Base-by-base conservation (phyloP, 805 yeast species). In the Metschnikowia henanensis region DNA sequence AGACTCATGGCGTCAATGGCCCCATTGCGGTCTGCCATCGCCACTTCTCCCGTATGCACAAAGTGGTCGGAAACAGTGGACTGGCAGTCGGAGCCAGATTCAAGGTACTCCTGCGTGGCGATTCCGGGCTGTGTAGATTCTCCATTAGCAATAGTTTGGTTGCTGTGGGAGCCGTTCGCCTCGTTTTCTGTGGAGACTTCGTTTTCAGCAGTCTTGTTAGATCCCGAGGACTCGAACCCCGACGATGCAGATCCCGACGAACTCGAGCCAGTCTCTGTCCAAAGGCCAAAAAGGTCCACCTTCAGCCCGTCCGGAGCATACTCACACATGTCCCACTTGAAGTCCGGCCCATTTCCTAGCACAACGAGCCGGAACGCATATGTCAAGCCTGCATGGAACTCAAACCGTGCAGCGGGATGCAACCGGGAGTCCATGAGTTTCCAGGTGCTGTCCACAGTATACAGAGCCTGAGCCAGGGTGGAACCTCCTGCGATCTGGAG, bases 281-380 rank as follows among this genome's bases (percentile, higher is more conserved):
- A 39, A 10, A 39, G 21, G 3, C 30, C 30, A 10, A 40, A 23
- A 22, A 40, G 35, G 20, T 40, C 44, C 4, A 40, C 39, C 16
- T 28, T 16, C 8, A n/a, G 20, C 9, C 39, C 39, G 8, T 18
- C 12, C 6, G 39, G 26, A 6, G 15, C 39, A 17, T 18, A 22
- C 23, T 17, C 30, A n/a, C 10, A 13, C 12, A 40, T 21, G 20
- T 30, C 30, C 39, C 39, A 35, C 10, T 6, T 8, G 22, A 35
- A 29, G 23, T 40, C 35, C 16, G 26, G 21, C 7, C 16, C 35
- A 9, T 21, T 35, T 9, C 39, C 44, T 10, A 29, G 26, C 15
- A 40, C 39, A 9, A 40, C 44, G 13, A 40, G n/a, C 16, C 44
- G n/a, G 15, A 20, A 40, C 17, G 44, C 34, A 23, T 40, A 40